Evolutionary conservation across 2,329 filamentous ascomycete species (phyloP).

Genomic region (Remersonia thermophila): DNA sequence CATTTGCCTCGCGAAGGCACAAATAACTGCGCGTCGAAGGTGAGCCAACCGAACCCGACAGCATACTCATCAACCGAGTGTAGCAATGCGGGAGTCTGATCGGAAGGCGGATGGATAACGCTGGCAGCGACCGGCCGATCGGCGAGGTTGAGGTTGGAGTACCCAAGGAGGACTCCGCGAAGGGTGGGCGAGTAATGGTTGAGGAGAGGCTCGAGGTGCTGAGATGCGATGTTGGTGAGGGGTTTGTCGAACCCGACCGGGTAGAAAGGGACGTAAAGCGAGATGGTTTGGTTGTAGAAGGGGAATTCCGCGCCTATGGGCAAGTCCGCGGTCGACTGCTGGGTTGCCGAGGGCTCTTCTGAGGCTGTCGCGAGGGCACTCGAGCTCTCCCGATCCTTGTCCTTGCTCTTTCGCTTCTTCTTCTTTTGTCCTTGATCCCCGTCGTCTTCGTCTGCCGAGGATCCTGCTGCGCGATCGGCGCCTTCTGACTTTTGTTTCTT

Average conservation of each 20-base stretch:
- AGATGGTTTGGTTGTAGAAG: constrained; percentile 67
- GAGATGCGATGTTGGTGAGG: constrained; percentile 56
- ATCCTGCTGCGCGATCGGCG: not conserved
- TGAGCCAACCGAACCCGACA: constrained; percentile 78
- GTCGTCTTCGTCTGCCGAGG: constrained; percentile 1
- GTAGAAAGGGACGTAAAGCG: constrained; percentile 66
- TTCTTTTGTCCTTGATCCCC: constrained; percentile 1
- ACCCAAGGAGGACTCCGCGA: constrained; percentile 62
- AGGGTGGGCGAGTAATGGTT: constrained; percentile 66
- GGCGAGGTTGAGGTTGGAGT: constrained; percentile 55
- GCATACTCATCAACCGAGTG: constrained; percentile 67
- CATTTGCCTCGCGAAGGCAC: constrained; percentile 59
- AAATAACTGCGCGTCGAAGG: constrained; percentile 75
- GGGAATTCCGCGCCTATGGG: constrained; percentile 43
- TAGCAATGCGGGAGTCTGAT: constrained; percentile 32
- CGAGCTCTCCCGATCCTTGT: constrained; percentile 18
- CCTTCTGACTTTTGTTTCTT: constrained; percentile 23
- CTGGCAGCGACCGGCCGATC: constrained; percentile 41
- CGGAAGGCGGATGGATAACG: constrained; percentile 30
- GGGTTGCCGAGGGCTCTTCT: constrained; percentile 18
- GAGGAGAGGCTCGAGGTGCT: constrained; percentile 62
- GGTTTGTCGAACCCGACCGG: constrained; percentile 59
- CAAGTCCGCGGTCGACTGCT: constrained; percentile 22
- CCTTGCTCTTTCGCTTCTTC: constrained; percentile 4
- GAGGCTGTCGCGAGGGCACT: constrained; percentile 18